Percentiles rank a stretch among this genome's conserved stretches.
Conservation (phyloP, 1,284 basidiomycete species). For the Puccinia triticina region DNA sequence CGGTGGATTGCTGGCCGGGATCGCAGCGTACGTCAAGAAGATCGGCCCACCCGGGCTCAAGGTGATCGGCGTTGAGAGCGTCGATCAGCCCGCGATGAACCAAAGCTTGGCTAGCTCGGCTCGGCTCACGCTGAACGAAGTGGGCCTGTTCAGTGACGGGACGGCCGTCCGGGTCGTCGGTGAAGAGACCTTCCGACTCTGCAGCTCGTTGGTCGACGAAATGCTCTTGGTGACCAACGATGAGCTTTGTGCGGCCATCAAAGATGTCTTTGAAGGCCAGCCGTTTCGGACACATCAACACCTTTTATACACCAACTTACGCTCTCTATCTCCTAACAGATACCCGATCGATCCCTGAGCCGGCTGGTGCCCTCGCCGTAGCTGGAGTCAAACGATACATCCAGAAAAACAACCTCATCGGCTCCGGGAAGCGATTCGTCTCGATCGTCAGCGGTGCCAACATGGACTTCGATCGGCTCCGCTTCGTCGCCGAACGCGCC, state of each 20-base stretch:
- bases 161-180: slow-evolving; percentile 97
- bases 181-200: slow-evolving; percentile 90
- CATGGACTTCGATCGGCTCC: slow-evolving; percentile 95
- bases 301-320: not conserved
- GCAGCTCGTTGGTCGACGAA: slow-evolving; percentile 79
- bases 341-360: slow-evolving; percentile 91
- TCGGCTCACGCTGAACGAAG: slow-evolving; percentile 80
- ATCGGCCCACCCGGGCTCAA: slow-evolving; percentile 82
- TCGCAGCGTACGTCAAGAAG: slow-evolving; percentile 88
- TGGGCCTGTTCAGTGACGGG: slow-evolving; percentile 97
- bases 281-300: slow-evolving; percentile 16
- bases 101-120: slow-evolving; percentile 76
- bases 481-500: slow-evolving; percentile 96
- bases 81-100: slow-evolving; percentile 91
- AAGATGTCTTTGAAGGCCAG: slow-evolving; percentile 95
- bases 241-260: slow-evolving; percentile 97
- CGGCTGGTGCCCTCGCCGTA: slow-evolving; percentile 90
- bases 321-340: slow-evolving; percentile 65
- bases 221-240: slow-evolving; percentile 88
- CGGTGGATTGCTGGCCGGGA: slow-evolving; percentile 86
- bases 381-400: slow-evolving; percentile 92
- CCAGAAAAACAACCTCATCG: slow-evolving; percentile 74
- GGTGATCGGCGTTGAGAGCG: slow-evolving; percentile 89
- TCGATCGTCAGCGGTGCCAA: slow-evolving; percentile 93
- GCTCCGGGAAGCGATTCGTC: slow-evolving; percentile 83